phyloP scores from a whole-genome alignment of 371 early-diverging fungal species.

The Gilbertella persicaria region DNA sequence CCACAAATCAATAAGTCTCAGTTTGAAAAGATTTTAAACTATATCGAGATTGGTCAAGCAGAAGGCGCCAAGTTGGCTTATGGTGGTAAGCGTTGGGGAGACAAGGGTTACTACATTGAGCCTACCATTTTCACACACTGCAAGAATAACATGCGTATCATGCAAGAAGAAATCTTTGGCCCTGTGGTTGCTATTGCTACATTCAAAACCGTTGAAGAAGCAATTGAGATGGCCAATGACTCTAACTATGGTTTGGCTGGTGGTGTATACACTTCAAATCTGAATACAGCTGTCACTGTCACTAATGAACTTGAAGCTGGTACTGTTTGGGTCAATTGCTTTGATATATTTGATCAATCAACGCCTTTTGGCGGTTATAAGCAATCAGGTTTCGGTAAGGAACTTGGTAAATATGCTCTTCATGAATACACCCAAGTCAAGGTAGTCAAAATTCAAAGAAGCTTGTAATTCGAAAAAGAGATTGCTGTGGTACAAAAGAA shows the following conservation, averaged over 20 bases:
- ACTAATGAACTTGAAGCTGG: conserved; percentile 74
- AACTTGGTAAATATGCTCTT: conserved; percentile 72
- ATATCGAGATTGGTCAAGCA: conserved; percentile 57
- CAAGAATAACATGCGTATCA: conserved; percentile 62
- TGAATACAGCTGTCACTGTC: conserved; percentile 60
- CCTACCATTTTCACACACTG: conserved; percentile 81
- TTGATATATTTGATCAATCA: conserved; percentile 40
- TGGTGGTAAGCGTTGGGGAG: conserved; percentile 70
- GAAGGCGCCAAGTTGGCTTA: conserved; percentile 59
- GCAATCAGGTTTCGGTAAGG: conserved; percentile 81
- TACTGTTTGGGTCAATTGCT: conserved; percentile 67
- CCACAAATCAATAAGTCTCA: conserved; percentile 76
- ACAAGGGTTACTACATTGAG: conserved; percentile 74
- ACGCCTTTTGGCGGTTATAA: conserved; percentile 90
- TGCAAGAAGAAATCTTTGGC: conserved; percentile 89
- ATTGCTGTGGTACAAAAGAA: too few relatives aligned
- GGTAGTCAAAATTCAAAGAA: too few relatives aligned
- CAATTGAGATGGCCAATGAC: conserved; percentile 72
- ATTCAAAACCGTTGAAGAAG: conserved; percentile 78
- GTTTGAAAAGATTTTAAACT: conserved; percentile 69
- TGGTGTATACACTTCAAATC: conserved; percentile 74
- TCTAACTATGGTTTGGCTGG: conserved; percentile 83
- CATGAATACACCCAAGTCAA: conserved; percentile 69
- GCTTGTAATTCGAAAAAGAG: too few relatives aligned
- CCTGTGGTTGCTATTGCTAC: conserved; percentile 81